Evolutionary conservation across 2,329 filamentous ascomycete species (phyloP).

Genomic region (Fusarium avenaceum): DNA sequence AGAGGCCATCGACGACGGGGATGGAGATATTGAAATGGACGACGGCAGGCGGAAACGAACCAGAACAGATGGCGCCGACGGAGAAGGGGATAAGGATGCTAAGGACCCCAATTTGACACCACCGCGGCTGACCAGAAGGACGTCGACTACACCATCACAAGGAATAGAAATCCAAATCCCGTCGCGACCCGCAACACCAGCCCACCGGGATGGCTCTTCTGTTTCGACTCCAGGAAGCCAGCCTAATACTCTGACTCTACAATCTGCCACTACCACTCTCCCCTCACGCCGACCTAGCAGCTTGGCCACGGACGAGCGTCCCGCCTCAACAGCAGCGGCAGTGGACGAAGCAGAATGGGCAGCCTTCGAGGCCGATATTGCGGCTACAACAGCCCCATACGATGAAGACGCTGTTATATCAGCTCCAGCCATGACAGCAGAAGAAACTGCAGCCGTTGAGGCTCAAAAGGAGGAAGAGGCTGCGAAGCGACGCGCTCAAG

Average conservation of each 20-base stretch:
- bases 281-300: conserved; percentile 48
- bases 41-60: conserved; percentile 62
- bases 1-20: conserved; percentile 44
- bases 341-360: conserved; percentile 86
- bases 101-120: conserved; percentile 54
- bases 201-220: conserved; percentile 58
- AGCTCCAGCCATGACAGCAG: conserved; percentile 75
- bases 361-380: conserved; percentile 87
- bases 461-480: conserved; percentile 64
- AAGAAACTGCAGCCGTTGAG: conserved; percentile 70
- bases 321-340: conserved; percentile 37
- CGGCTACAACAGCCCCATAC: conserved; percentile 58
- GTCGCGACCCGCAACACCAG: conserved; percentile 73
- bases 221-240: conserved; percentile 56
- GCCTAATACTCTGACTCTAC: conserved; percentile 25
- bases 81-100: conserved; percentile 37
- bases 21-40: conserved; percentile 55
- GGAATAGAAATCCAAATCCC: conserved; percentile 74
- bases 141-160: conserved; percentile 66
- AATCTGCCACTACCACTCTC: conserved; percentile 49
- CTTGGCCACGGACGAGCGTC: conserved; percentile 38
- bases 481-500: conserved; percentile 66
- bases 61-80: conserved; percentile 54
- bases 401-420: conserved; percentile 72
- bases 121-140: conserved; percentile 60